Evolutionary conservation across 208 protist genomes (phyloP), one percentile per base, ranked within the genome.

Genomic region (Leishmania tarentolae): DNA sequence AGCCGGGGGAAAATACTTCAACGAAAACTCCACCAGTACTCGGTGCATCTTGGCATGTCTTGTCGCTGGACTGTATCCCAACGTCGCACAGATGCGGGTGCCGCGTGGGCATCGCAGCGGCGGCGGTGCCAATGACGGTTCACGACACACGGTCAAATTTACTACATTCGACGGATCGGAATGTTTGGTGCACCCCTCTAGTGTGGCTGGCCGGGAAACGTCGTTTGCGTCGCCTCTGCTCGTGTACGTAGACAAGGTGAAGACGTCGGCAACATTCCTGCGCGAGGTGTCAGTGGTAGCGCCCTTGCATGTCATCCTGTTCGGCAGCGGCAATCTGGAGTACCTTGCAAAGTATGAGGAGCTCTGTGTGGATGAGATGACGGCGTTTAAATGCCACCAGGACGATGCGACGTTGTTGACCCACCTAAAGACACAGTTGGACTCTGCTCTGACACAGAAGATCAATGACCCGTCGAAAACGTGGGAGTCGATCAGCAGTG

Each of bases 61-160:
- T 6, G 96, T 97, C 50, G 96, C 97, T n/a, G 98, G 98, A 13
- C 92, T 99, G 31, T 99, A 99, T 88, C 98, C 98, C n/a, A 99
- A 99, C 75, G 88, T 99, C 19, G 96, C 96, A 19, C 88, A 84
- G 42, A 79, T 92, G 52, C 96, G 90, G 66, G 57, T 57, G 61
- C 28, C 73, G 73, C 88, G 82, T 31, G 78, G 76, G 66, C 42
- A 69, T 56, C 35, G 73, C 44, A 61, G 78, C 53, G 78, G 73
- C 28, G 72, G 59, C 9, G 47, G 46, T 1, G 44, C 52, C n/a
- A 28, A 44, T 53, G 75, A 53, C 53, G 74, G 82, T 42, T 74
- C 79, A 52, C 73, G 72, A 53, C 79, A 66, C 9, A 59, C 79
- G 6, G 63, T 81, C 7, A 84, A 79, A 71, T 89, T 88, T 68